phyloP scores from a whole-genome alignment of 2,329 filamentous ascomycete genomes.

The Ceratocystis lukuohia region DNA sequence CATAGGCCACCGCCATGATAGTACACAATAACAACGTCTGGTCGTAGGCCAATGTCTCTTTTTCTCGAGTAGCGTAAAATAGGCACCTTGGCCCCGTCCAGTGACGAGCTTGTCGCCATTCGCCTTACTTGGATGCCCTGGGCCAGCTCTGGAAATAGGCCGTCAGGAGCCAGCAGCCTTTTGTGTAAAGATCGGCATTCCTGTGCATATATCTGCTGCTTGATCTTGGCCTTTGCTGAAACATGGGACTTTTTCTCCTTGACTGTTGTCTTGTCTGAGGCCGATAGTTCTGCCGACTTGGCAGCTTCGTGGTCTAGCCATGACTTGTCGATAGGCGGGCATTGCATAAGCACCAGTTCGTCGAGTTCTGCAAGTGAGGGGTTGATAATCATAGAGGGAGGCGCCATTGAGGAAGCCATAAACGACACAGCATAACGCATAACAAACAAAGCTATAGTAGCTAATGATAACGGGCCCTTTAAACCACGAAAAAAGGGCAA shows the following conservation, averaged over 20 bases:
- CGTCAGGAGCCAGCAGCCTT: conserved; percentile 27
- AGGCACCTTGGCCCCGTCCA: conserved; percentile 28
- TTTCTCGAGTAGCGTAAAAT: conserved; percentile 27
- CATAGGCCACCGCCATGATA: conserved; percentile 37
- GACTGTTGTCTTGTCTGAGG: conserved; percentile 22
- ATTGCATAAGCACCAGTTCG: conserved; percentile 24
- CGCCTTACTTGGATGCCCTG: conserved; percentile 25
- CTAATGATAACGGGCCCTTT: background rate
- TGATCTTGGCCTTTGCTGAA: conserved; percentile 22
- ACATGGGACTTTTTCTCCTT: conserved; percentile 23
- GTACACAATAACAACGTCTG: conserved; percentile 30
- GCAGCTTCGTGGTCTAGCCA: conserved; percentile 31
- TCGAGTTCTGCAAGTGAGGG: conserved; percentile 20
- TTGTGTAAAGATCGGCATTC: conserved; percentile 30
- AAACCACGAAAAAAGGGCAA: background rate
- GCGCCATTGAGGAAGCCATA: conserved; percentile 12
- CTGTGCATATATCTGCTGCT: conserved; percentile 30
- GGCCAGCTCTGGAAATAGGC: conserved; percentile 29
- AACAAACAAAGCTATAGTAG: background rate
- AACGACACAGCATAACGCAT: conserved; percentile 1
- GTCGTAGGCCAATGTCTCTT: conserved; percentile 14
- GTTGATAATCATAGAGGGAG: conserved; percentile 15
- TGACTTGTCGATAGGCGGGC: conserved; percentile 30
- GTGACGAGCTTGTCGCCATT: conserved; percentile 26
- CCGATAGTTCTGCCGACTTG: conserved; percentile 22